Conservation (phyloP, 2,329 filamentous ascomycete species). For the Beauveria caledonica region DNA sequence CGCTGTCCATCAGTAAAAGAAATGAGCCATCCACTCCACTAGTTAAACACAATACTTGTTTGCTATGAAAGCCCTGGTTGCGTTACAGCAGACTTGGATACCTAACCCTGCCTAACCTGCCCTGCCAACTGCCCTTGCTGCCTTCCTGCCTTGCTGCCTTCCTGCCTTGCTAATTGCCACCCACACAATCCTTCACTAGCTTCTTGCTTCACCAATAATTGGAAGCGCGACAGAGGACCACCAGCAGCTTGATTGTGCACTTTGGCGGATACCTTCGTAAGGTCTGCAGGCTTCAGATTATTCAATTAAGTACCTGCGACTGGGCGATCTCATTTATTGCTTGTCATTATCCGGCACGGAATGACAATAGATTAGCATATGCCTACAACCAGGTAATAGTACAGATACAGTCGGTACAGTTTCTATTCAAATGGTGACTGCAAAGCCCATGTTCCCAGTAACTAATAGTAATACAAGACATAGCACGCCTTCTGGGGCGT, state of each 20-base stretch:
- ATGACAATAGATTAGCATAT: not conserved
- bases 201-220: not conserved
- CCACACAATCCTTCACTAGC: conserved; percentile 2
- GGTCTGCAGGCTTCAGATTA: not conserved
- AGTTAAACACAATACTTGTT: not conserved
- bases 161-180: not conserved
- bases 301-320: conserved; percentile 1
- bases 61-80: not conserved
- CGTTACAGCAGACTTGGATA: not conserved
- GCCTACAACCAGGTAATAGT: too few species aligned
- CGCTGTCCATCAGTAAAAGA: not conserved
- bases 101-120: not conserved
- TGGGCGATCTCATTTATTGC: not conserved
- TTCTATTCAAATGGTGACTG: not conserved
- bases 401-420: too few species aligned
- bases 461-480: not conserved
- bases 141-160: not conserved
- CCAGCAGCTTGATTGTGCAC: not conserved
- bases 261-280: conserved; percentile 2
- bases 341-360: not conserved
- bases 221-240: not conserved
- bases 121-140: not conserved
- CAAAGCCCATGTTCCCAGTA: not conserved
- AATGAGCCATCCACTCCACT: too few species aligned
- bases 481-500: not conserved